Percentiles rank a stretch among this genome's conserved stretches.
Conservation (phyloP, 169 alveolate genomes). For the Cryptosporidium bovis region DNA sequence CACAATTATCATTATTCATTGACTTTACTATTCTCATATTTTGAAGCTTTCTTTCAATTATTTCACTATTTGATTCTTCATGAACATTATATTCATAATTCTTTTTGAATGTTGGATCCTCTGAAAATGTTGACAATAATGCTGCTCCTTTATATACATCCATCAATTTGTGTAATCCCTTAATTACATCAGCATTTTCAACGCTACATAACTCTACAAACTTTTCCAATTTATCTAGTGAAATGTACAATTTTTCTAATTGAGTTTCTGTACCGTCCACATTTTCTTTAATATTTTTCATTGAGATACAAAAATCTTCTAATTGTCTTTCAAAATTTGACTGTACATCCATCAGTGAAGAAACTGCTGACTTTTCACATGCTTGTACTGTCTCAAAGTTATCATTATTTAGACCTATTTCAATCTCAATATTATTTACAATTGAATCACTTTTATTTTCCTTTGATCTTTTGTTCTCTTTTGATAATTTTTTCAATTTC, state of each 20-base stretch:
- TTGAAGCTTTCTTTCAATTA: neutral
- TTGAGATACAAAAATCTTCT: neutral
- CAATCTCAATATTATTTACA: conserved; percentile 19
- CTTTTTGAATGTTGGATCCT: conserved; percentile 37
- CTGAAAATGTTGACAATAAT: conserved; percentile 38
- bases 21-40: neutral
- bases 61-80: neutral
- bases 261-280: conserved; percentile 11
- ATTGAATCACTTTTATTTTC: neutral
- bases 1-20: neutral
- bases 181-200: conserved; percentile 41
- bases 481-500: neutral
- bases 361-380: conserved; percentile 21
- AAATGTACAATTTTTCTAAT: conserved; percentile 22
- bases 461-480: neutral
- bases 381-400: conserved; percentile 14
- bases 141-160: conserved; percentile 59
- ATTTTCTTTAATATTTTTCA: conserved; percentile 21
- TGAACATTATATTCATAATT: conserved; percentile 15
- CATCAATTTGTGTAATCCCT: conserved; percentile 52
- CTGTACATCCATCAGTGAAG: conserved; percentile 20
- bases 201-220: conserved; percentile 48
- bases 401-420: conserved; percentile 9
- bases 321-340: conserved; percentile 20
- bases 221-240: conserved; percentile 54